A percentile compares a stretch with the other conserved stretches of the same genome.
These are phyloP conservation scores for Tubosaeta sp. DNA, from an alignment of 768 basidiomycete species.

Conservation along the genomic window DNA sequence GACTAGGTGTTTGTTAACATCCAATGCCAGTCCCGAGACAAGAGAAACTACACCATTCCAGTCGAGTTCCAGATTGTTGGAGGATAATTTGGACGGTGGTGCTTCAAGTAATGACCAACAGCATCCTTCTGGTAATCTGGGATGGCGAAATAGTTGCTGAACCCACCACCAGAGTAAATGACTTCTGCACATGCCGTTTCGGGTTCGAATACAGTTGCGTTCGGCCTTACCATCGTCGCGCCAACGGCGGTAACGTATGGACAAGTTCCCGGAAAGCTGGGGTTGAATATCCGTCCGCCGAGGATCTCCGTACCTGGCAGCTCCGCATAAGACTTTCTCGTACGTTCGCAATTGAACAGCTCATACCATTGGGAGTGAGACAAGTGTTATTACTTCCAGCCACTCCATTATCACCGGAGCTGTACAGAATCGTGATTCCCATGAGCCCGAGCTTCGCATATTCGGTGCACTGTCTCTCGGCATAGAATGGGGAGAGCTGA, in stretches of 20 bases:
- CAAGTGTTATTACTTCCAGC: conserved; percentile 33
- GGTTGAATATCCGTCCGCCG: too few species aligned
- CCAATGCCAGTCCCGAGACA: conserved; percentile 14
- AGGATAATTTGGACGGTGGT: conserved; percentile 28
- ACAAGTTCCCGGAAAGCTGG: too few species aligned
- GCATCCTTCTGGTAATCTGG: conserved; percentile 37
- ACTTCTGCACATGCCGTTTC: conserved; percentile 30
- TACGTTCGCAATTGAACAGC: background rate
- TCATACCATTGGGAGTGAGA: conserved; percentile 26
- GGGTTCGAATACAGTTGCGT: conserved; percentile 25
- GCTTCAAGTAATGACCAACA: conserved; percentile 28
- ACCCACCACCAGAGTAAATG: conserved; percentile 31
- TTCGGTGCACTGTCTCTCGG: conserved; percentile 41
- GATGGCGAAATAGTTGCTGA: conserved; percentile 40
- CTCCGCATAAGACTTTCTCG: background rate
- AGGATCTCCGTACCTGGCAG: conserved; percentile 22
- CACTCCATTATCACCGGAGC: conserved; percentile 32
- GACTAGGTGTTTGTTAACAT: conserved; percentile 31
- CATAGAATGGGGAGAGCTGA: conserved; percentile 33
- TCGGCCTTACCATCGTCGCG: conserved; percentile 11
- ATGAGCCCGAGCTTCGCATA: conserved; percentile 42
- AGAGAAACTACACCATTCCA: conserved; percentile 13
- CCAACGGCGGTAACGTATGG: too few species aligned
- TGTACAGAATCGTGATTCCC: conserved; percentile 34
- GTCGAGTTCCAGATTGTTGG: conserved; percentile 25